Conservation (phyloP, 192 early-diverging fungal genomes). For the Coemansia sp. region DNA sequence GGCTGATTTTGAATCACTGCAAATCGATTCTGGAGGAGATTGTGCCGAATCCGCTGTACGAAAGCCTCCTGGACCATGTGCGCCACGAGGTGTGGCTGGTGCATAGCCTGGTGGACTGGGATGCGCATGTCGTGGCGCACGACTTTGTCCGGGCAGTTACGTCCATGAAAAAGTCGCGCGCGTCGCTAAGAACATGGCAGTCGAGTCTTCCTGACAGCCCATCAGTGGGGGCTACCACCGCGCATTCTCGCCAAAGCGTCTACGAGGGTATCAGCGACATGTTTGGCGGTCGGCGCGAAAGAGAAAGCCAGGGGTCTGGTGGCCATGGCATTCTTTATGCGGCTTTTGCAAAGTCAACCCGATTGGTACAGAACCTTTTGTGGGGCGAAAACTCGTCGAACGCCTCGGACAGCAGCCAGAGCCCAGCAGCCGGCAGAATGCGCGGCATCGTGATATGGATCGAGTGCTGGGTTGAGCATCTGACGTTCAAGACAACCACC, state of each 20-base stretch:
- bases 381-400: constrained; percentile 22
- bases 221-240: not conserved
- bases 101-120: constrained; percentile 39
- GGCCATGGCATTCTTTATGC: constrained; percentile 29
- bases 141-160: constrained; percentile 45
- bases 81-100: constrained; percentile 44
- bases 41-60: constrained; percentile 28
- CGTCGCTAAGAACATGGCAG: constrained; percentile 34
- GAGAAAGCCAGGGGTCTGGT: constrained; percentile 1
- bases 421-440: constrained; percentile 14
- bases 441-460: constrained; percentile 38
- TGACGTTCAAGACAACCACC: constrained; percentile 44
- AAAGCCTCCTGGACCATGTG: constrained; percentile 32
- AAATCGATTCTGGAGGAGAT: constrained; percentile 23
- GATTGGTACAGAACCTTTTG: constrained; percentile 43
- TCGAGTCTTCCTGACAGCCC: constrained; percentile 15
- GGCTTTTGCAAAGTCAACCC: constrained; percentile 50
- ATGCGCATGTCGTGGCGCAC: constrained; percentile 34
- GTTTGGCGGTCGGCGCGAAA: constrained; percentile 9
- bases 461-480: constrained; percentile 26
- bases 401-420: constrained; percentile 11
- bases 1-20: constrained; percentile 40
- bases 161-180: constrained; percentile 33
- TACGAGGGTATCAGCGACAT: constrained; percentile 22
- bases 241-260: constrained; percentile 11